Conservation (phyloP, 2,329 filamentous ascomycete genomes). For the Microsporum audouinii region DNA sequence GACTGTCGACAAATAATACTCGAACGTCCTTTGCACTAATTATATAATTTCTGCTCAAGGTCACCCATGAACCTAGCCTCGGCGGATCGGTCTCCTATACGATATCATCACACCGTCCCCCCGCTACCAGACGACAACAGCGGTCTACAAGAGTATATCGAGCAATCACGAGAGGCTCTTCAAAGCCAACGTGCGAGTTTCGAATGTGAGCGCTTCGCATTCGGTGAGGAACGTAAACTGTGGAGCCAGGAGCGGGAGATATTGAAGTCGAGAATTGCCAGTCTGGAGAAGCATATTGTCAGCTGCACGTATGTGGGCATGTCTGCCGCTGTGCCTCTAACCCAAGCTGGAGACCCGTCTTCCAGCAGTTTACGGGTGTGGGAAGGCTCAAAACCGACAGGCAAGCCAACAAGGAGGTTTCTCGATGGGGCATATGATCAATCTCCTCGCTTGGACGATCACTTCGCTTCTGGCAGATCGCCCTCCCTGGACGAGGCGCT, state of each 20-base stretch:
- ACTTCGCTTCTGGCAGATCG: conserved; percentile 21
- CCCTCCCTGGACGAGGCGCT: conserved; percentile 32
- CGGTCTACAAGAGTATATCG: conserved; percentile 23
- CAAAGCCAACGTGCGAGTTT: conserved; percentile 30
- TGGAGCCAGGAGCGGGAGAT: conserved; percentile 36
- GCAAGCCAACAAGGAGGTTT: conserved; percentile 35
- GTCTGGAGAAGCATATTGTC: conserved; percentile 27
- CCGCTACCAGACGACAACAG: neutral
- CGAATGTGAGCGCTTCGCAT: conserved; percentile 31
- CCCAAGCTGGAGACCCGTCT: neutral
- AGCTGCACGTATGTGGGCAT: conserved; percentile 3
- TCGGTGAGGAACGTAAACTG: conserved; percentile 33
- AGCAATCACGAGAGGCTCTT: conserved; percentile 31
- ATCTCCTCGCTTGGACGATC: conserved; percentile 20
- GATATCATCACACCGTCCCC: neutral
- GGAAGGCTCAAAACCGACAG: conserved; percentile 33
- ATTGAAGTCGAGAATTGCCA: conserved; percentile 31
- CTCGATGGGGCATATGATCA: conserved; percentile 12
- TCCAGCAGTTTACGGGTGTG: conserved; percentile 27
- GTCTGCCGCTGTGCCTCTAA: neutral
- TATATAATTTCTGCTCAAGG: neutral
- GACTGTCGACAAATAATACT: neutral
- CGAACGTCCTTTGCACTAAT: neutral
- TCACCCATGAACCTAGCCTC: neutral
- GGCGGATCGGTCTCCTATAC: neutral